Conservation (phyloP, 192 early-diverging fungal genomes). For the Linnemannia zychae region DNA sequence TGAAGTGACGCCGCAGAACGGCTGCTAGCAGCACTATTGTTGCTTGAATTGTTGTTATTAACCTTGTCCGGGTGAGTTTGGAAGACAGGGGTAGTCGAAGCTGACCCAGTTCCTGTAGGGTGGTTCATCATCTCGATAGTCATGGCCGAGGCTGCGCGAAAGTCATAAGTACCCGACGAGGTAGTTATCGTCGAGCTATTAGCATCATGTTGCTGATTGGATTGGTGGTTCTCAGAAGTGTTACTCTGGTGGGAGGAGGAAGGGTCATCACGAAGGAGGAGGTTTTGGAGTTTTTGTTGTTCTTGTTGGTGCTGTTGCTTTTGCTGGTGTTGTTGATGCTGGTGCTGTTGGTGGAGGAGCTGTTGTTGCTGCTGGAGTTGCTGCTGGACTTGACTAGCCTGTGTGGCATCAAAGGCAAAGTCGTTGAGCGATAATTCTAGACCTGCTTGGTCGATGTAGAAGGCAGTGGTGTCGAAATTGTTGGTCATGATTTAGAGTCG, state of each 20-base stretch:
- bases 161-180: constrained; percentile 16
- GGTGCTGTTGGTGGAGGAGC: constrained; percentile 26
- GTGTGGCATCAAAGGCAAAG: constrained; percentile 48
- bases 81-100: constrained; percentile 46
- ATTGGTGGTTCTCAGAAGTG: constrained; percentile 10
- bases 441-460: constrained; percentile 35
- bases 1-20: constrained; percentile 5
- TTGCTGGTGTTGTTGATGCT: constrained; percentile 37
- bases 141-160: neutral
- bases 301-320: constrained; percentile 33
- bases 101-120: constrained; percentile 19
- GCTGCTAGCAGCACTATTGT: neutral
- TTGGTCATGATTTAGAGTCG: constrained; percentile 23
- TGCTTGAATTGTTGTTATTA: neutral
- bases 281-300: constrained; percentile 34
- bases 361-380: constrained; percentile 42
- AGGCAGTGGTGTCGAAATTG: constrained; percentile 48
- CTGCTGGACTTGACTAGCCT: constrained; percentile 42
- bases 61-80: constrained; percentile 41
- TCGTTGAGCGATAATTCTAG: constrained; percentile 48
- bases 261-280: constrained; percentile 36
- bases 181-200: neutral
- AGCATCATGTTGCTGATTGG: constrained; percentile 6
- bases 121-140: constrained; percentile 16
- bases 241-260: constrained; percentile 9